Conservation (phyloP, 352 stramenopile genomes). For the Elongisporangium prolatum region DNA sequence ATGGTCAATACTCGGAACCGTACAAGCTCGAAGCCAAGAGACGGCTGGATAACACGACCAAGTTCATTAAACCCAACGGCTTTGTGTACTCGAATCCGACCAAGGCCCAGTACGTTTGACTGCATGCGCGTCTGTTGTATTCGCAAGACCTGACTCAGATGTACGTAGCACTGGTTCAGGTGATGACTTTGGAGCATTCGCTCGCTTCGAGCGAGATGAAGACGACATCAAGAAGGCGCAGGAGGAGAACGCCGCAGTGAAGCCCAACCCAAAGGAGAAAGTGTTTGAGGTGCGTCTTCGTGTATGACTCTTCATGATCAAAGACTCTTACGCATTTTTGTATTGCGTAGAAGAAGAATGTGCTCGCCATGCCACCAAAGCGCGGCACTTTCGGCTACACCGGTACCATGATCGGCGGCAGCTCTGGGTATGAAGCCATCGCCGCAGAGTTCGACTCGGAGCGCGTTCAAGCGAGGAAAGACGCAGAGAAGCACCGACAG, state of each 20-base stretch:
- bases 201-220: constrained; percentile 58
- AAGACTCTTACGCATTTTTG: too few relatives aligned
- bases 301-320: too few relatives aligned
- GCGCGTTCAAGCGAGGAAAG: constrained; percentile 18
- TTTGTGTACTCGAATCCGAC: constrained; percentile 59
- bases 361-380: constrained; percentile 54
- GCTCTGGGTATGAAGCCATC: constrained; percentile 23
- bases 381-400: constrained; percentile 75
- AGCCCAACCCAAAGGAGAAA: constrained; percentile 54
- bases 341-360: constrained; percentile 69
- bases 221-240: constrained; percentile 48
- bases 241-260: constrained; percentile 29
- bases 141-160: neutral
- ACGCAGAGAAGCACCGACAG: constrained; percentile 35
- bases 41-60: constrained; percentile 66
- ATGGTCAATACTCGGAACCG: constrained; percentile 55
- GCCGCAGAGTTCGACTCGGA: constrained; percentile 65
- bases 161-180: constrained; percentile 39
- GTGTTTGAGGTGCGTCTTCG: constrained; percentile 35
- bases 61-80: constrained; percentile 64
- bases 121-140: neutral
- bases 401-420: constrained; percentile 55
- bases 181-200: constrained; percentile 72
- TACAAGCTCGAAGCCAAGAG: constrained; percentile 69
- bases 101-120: constrained; percentile 42